Percentiles rank a stretch among this genome's conserved stretches.
These are phyloP conservation scores for Eryngium alpinum DNA, from an alignment of 140 eudicot species.

Conservation along the genomic window DNA sequence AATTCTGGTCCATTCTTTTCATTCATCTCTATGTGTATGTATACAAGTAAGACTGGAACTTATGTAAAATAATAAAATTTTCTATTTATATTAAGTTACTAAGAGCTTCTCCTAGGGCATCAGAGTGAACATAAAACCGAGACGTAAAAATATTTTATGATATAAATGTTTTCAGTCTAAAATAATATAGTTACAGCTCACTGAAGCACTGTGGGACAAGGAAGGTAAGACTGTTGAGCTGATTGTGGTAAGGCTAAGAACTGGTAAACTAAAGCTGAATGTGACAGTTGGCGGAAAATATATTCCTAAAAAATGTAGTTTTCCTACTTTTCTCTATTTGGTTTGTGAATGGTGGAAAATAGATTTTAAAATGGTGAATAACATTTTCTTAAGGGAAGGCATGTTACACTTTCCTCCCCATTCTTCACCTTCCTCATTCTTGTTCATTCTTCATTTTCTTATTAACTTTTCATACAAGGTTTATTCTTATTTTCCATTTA, in stretches of 20 bases:
- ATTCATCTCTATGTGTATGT: too few species aligned
- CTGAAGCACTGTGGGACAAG: not conserved
- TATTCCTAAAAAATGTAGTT: not conserved
- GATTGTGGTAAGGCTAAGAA: slow-evolving; percentile 1
- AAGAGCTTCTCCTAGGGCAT: too few species aligned
- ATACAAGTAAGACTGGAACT: too few species aligned
- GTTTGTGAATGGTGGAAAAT: not conserved
- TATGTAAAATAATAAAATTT: too few species aligned
- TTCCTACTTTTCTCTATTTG: not conserved
- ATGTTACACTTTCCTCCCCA: not conserved
- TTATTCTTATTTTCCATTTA: not conserved
- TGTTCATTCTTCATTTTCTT: not conserved
- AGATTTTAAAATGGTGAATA: not conserved
- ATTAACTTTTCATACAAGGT: not conserved
- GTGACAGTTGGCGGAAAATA: slow-evolving; percentile 7
- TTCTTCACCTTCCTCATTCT: not conserved
- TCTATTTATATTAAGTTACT: too few species aligned
- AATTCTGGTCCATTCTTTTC: too few species aligned
- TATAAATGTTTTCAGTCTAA: too few species aligned
- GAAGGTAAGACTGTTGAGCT: slow-evolving; percentile 3
- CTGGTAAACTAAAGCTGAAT: slow-evolving; percentile 5
- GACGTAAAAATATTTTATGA: too few species aligned
- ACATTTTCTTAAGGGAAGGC: not conserved
- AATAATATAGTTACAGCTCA: not conserved
- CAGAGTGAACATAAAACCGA: too few species aligned